These are phyloP conservation scores for Auriculariales sp. DNA, from an alignment of 768 basidiomycete species.

Conservation along the genomic window DNA sequence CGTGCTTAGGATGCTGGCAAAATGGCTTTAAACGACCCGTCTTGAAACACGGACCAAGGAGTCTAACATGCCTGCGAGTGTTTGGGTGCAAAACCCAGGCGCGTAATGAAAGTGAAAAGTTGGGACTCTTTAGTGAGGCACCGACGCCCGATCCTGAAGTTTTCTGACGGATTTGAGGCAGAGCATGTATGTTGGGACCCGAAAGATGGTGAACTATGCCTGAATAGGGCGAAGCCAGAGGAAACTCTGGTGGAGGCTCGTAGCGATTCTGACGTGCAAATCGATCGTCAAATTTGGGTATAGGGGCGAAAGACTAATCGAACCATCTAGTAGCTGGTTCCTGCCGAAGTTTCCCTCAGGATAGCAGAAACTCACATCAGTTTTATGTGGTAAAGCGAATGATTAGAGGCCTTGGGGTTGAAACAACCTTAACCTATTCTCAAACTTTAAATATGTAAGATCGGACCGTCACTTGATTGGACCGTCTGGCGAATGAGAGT, in stretches of 20 bases:
- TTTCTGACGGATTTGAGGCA: constrained; percentile 61
- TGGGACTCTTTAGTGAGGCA: constrained; percentile 51
- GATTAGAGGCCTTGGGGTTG: constrained; percentile 84
- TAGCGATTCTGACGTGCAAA: constrained; percentile 95
- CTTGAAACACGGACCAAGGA: constrained; percentile 81
- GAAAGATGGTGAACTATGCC: constrained; percentile 86
- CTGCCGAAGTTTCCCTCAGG: constrained; percentile 80
- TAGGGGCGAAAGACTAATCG: constrained; percentile 95
- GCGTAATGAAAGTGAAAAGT: constrained; percentile 62
- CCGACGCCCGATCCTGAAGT: constrained; percentile 61
- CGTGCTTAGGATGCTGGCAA: constrained; percentile 62
- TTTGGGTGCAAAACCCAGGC: constrained; percentile 57
- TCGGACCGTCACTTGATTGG: constrained; percentile 34
- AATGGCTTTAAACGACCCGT: constrained; percentile 71
- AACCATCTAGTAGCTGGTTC: constrained; percentile 91
- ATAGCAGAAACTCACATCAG: constrained; percentile 48
- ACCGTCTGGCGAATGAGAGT: constrained; percentile 44
- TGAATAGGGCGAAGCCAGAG: constrained; percentile 88
- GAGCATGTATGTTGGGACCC: constrained; percentile 78
- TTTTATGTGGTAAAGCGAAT: constrained; percentile 63
- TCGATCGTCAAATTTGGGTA: constrained; percentile 91
- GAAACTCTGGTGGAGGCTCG: constrained; percentile 93
- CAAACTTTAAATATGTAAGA: constrained; percentile 57
- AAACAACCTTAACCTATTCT: constrained; percentile 80
- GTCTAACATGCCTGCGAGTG: constrained; percentile 74